Evolutionary conservation across 768 basidiomycete species (phyloP), one percentile per base, ranked within the genome.

Genomic region (Hygrophoropsis aurantiaca): DNA sequence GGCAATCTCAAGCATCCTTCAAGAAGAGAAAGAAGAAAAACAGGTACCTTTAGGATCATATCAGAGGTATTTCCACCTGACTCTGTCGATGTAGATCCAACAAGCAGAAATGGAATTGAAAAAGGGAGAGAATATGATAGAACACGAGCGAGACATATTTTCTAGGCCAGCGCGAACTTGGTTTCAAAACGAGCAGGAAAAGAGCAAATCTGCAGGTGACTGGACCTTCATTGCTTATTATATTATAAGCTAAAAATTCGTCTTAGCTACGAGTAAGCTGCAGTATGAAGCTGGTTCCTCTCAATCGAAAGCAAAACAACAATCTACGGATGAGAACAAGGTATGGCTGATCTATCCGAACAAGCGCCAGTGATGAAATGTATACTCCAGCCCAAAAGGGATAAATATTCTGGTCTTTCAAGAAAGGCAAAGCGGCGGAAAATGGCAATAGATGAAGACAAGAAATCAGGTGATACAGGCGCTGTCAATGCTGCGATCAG

Each of bases 11-110:
- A 89, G 74, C 38, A 82, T 97, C 26, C 67, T 98, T 46, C 76
- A 79, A 52, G 97, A 98, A 63, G 97, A 99, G 69, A 88, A 88
- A 65, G 93, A 95, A 70, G 94, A 98, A 69, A 98, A 93, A 70
- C 80, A 88, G 62, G 90, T 90, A 50, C 43, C 59, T 37, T 7
- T 40, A n/a, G 25, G 43, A 33, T 37, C 30, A 20, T 38, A 47
- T 39, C 44, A 43, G 40, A 35, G 27, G 36, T 8, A 50, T 11
- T 43, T 47, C 56, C 24, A 58, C 32, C 32, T 34, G 32, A 42
- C 45, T 44, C 36, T 25, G 15, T 21, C 36, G 47, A 11, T 33
- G 27, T 52, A 95, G 91, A 67, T 97, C 40, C 83, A 90, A 41
- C 81, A 79, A 62, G 95, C 91, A 11, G 95, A 99, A 66, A 97